Percentiles rank a stretch among this genome's conserved stretches.
Evolutionary conservation across 2,329 filamentous ascomycete species (phyloP).

Genomic region (Coniella vitis): DNA sequence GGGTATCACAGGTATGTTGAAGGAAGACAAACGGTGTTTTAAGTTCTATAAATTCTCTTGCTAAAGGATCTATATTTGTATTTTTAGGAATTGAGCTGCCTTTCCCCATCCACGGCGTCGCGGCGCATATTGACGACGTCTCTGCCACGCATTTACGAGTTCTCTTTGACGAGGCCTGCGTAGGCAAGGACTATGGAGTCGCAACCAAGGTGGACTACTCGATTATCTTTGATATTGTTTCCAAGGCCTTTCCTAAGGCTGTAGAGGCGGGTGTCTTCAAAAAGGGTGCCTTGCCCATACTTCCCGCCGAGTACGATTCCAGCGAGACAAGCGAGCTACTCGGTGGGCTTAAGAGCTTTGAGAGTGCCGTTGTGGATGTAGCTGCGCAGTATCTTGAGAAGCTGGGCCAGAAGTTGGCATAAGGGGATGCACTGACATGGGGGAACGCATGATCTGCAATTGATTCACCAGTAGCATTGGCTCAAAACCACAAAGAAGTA

Average conservation of each 20-base stretch:
- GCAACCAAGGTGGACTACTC: constrained; percentile 19
- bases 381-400: constrained; percentile 8
- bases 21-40: no score
- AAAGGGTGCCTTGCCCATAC: constrained; percentile 15
- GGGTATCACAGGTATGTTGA: constrained; percentile 9
- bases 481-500: no score
- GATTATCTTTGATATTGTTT: constrained; percentile 18
- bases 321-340: constrained; percentile 5
- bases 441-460: no score
- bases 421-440: neutral
- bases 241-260: constrained; percentile 21
- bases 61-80: constrained; percentile 12
- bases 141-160: constrained; percentile 20
- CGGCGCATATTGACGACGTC: constrained; percentile 21
- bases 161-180: constrained; percentile 15
- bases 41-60: constrained; percentile 19
- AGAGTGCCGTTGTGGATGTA: constrained; percentile 4
- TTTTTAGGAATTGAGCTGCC: constrained; percentile 18
- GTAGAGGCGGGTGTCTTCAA: constrained; percentile 22
- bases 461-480: no score
- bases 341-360: constrained; percentile 7
- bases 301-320: constrained; percentile 10
- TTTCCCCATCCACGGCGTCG: constrained; percentile 12
- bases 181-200: constrained; percentile 18
- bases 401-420: constrained; percentile 1